Conservation (phyloP, 1,139 yeast genomes). For the Pichia sp. region DNA sequence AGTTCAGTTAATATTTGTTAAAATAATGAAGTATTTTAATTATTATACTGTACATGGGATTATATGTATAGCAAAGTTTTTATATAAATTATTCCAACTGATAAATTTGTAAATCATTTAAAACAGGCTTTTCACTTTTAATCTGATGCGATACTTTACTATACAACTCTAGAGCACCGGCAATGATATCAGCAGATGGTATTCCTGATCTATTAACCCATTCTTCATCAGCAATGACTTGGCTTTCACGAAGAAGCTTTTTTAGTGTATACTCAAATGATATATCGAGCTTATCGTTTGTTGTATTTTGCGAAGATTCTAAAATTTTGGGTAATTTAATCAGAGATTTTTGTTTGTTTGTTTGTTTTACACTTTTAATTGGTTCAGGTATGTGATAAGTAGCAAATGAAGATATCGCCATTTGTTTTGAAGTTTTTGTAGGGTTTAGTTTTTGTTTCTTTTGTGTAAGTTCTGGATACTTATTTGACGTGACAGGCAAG, state of each 20-base stretch:
- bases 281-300: background rate
- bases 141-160: background rate
- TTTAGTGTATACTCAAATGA: background rate
- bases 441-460: too few species aligned
- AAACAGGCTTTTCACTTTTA: background rate
- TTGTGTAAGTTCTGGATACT: background rate
- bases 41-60: background rate
- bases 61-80: background rate
- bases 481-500: too few species aligned
- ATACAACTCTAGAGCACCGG: conserved; percentile 8
- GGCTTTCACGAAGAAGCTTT: background rate
- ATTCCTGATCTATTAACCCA: conserved; percentile 16
- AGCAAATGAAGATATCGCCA: conserved; percentile 5
- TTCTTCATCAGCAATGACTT: conserved; percentile 12
- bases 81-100: background rate
- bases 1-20: background rate
- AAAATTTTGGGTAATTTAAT: conserved; percentile 2
- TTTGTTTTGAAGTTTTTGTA: background rate
- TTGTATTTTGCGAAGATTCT: conserved; percentile 12
- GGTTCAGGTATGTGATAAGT: background rate
- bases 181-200: conserved; percentile 11
- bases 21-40: background rate
- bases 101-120: conserved; percentile 3
- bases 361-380: background rate
- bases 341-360: background rate